phyloP scores from a whole-genome alignment of 805 yeast genomes.

The Candida jianshihensis region DNA sequence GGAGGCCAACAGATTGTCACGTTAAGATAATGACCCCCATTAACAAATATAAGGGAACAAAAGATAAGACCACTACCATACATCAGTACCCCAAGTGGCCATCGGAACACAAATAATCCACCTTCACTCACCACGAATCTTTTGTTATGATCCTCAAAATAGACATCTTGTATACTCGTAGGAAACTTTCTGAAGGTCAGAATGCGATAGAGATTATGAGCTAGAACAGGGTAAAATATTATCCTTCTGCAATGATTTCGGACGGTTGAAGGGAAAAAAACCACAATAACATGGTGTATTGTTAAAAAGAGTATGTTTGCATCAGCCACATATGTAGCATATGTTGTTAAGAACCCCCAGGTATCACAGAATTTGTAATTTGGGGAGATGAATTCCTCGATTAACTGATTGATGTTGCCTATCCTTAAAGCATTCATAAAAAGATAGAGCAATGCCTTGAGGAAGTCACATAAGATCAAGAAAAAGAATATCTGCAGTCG shows the following conservation, averaged over 20 bases:
- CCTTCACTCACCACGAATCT: constrained; percentile 15
- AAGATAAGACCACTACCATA: background rate
- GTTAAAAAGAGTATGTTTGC: constrained; percentile 14
- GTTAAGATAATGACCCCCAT: constrained; percentile 6
- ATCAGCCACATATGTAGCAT: constrained; percentile 12
- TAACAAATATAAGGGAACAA: constrained; percentile 12
- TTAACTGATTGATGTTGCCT: background rate
- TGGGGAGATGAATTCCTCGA: too few relatives aligned
- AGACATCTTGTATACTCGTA: background rate
- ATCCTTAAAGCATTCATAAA: constrained; percentile 1
- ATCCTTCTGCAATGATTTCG: constrained; percentile 6
- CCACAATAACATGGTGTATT: constrained; percentile 15
- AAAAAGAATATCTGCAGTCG: constrained; percentile 14
- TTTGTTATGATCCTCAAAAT: background rate
- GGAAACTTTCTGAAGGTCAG: background rate
- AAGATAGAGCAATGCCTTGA: constrained; percentile 8
- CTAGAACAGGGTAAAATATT: constrained; percentile 4
- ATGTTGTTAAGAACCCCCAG: constrained; percentile 13
- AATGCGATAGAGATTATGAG: constrained; percentile 1
- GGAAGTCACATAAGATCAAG: constrained; percentile 12
- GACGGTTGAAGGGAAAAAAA: constrained; percentile 11
- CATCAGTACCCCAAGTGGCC: background rate
- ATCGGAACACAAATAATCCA: constrained; percentile 13
- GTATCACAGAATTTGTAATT: constrained; percentile 13
- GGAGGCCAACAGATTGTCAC: constrained; percentile 15